Conservation (phyloP, 805 yeast genomes). For the Spathaspora passalidarum region DNA sequence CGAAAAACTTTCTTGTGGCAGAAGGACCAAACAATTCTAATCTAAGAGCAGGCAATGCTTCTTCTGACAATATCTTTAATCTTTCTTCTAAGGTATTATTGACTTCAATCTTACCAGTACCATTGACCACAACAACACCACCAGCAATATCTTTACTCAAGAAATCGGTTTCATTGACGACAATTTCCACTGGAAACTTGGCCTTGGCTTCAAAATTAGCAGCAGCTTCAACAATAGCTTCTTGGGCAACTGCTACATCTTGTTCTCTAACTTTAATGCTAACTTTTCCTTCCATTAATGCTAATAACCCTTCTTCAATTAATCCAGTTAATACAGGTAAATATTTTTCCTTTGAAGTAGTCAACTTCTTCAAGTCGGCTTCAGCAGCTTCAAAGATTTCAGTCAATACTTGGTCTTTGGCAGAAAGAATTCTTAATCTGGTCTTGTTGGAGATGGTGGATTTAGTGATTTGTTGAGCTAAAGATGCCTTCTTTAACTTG, state of each 20-base stretch:
- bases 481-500: slow-evolving; percentile 84
- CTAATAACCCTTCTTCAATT: slow-evolving; percentile 70
- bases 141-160: slow-evolving; percentile 73
- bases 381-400: slow-evolving; percentile 72
- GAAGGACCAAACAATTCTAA: slow-evolving; percentile 86
- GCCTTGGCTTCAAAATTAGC: slow-evolving; percentile 62
- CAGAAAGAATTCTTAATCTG: slow-evolving; percentile 82
- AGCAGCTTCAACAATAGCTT: slow-evolving; percentile 59
- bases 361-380: slow-evolving; percentile 53
- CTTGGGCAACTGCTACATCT: slow-evolving; percentile 60
- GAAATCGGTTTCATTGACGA: slow-evolving; percentile 53
- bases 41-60: slow-evolving; percentile 89
- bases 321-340: slow-evolving; percentile 68
- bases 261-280: slow-evolving; percentile 62
- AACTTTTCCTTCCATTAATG: slow-evolving; percentile 71
- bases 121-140: slow-evolving; percentile 74
- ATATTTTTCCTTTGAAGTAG: slow-evolving; percentile 58
- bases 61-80: slow-evolving; percentile 74
- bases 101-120: slow-evolving; percentile 79
- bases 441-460: slow-evolving; percentile 95
- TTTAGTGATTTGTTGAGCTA: slow-evolving; percentile 92
- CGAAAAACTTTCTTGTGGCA: slow-evolving; percentile 84
- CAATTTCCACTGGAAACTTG: slow-evolving; percentile 52
- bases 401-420: slow-evolving; percentile 74
- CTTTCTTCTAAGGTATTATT: slow-evolving; percentile 95